Evolutionary conservation across 768 basidiomycete species (phyloP), one percentile per base, ranked within the genome.

Genomic region (Auriscalpium orientale): DNA sequence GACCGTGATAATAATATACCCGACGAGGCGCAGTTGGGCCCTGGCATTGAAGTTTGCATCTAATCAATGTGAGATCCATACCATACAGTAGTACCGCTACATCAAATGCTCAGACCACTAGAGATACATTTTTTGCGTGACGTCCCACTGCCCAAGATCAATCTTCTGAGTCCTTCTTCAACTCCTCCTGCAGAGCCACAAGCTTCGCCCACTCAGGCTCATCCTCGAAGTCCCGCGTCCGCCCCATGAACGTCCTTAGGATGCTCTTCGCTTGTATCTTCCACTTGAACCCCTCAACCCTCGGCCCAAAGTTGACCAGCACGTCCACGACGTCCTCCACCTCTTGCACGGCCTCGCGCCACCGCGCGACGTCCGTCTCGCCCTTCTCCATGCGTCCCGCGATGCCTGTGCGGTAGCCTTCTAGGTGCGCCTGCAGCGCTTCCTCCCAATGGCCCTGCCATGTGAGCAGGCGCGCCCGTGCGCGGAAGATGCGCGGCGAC

Each of bases 301-400:
- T 76, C 49, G 90, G 85, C 2, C 95, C 94, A 61, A 94, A 83
- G 69, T 91, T 92, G 59, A 80, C 76, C 63, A 98, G 71, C 20
- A 92, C 76, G 62, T 89, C 91, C 22, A 95, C 87, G 2, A 91
- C 76, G 33, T 95, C 93, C 65, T 85, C 80, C 13, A 98, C 86
- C 65, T 95, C 90, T 8, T 68, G 67, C 21, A 89, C 81, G 0
- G 85, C 95, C 59, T 86, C 86, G 16, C 79, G 76, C 86, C 91
- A 98, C 64, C 73, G 78, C 50, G 64, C 79, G 12, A 75, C 70
- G 65, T 91, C 85, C 51, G 81, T 80, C 68, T 89, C 89, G 1
- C 88, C 85, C 49, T 71, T 76, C 62, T 85, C 81, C 61, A 84
- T 77, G 52, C 76, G 79, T 21, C 72, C 72, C 0, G 84, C 91